Percentiles rank a stretch among this genome's conserved stretches.
Conservation (phyloP, 805 yeast genomes). For the Candida parachauliodes region DNA sequence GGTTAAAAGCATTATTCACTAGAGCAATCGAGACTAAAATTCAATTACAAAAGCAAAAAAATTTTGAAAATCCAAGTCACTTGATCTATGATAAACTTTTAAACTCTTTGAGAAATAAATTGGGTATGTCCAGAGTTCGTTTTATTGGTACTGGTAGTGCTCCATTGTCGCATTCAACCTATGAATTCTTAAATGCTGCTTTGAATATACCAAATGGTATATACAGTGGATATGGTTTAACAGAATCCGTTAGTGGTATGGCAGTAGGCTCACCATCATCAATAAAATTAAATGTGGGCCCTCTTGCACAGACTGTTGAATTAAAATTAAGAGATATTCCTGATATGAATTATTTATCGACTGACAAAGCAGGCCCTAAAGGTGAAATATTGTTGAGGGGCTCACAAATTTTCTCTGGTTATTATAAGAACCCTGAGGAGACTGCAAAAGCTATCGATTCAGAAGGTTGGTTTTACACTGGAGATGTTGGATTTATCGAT, state of each 20-base stretch:
- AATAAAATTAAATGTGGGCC: slow-evolving; percentile 24
- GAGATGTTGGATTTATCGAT: slow-evolving; percentile 41
- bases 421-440: slow-evolving; percentile 47
- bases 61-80: slow-evolving; percentile 37
- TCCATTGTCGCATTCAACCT: slow-evolving; percentile 60
- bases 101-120: slow-evolving; percentile 23
- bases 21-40: slow-evolving; percentile 23
- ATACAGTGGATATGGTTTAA: slow-evolving; percentile 68
- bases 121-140: slow-evolving; percentile 31
- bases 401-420: slow-evolving; percentile 49
- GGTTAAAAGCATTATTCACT: slow-evolving; percentile 23
- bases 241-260: slow-evolving; percentile 57
- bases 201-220: slow-evolving; percentile 46
- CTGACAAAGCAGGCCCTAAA: slow-evolving; percentile 27
- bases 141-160: slow-evolving; percentile 51
- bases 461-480: slow-evolving; percentile 58
- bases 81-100: slow-evolving; percentile 27
- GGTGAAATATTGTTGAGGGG: slow-evolving; percentile 61
- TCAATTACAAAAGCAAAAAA: slow-evolving; percentile 40
- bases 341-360: slow-evolving; percentile 47
- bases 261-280: slow-evolving; percentile 39
- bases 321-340: slow-evolving; percentile 58
- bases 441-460: slow-evolving; percentile 41
- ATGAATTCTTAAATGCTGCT: slow-evolving; percentile 55
- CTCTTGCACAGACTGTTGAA: slow-evolving; percentile 43